Evolutionary conservation across 495 filamentous ascomycete species (phyloP).

Genomic region (Neurospora sp.): DNA sequence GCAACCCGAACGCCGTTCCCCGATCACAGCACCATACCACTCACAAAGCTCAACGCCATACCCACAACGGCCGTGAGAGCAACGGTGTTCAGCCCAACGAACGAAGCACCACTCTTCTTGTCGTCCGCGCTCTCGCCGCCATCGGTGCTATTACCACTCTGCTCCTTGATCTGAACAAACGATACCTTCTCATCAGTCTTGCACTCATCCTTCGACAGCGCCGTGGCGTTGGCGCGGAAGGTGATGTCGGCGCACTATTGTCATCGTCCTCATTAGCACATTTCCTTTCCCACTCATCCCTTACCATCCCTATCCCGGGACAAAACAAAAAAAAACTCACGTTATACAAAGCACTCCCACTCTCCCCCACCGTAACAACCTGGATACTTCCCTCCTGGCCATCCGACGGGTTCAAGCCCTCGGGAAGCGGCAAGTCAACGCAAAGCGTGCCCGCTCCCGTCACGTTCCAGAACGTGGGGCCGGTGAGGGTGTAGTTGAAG

Average conservation of each 20-base stretch:
- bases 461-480: slow-evolving; percentile 39
- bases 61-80: slow-evolving; percentile 43
- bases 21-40: slow-evolving; percentile 14
- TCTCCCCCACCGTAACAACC: slow-evolving; percentile 41
- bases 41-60: slow-evolving; percentile 43
- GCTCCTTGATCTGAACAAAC: slow-evolving; percentile 7
- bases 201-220: slow-evolving; percentile 34
- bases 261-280: not conserved
- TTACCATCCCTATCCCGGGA: not conserved
- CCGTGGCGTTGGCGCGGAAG: slow-evolving; percentile 36
- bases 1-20: not conserved
- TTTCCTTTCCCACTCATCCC: not conserved
- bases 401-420: slow-evolving; percentile 31
- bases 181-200: slow-evolving; percentile 34
- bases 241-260: slow-evolving; percentile 54
- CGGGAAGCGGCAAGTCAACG: slow-evolving; percentile 38
- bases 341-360: slow-evolving; percentile 49
- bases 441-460: slow-evolving; percentile 54
- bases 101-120: slow-evolving; percentile 7
- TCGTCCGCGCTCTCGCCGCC: not conserved
- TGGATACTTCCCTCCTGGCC: slow-evolving; percentile 46
- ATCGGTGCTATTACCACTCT: slow-evolving; percentile 2
- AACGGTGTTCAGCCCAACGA: slow-evolving; percentile 15
- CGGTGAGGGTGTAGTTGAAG: slow-evolving; percentile 51
- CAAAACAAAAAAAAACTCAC: slow-evolving; percentile 28